These are phyloP conservation scores for Saccharomycopsis guyanensis DNA, from an alignment of 805 yeast species.

Conservation along the genomic window DNA sequence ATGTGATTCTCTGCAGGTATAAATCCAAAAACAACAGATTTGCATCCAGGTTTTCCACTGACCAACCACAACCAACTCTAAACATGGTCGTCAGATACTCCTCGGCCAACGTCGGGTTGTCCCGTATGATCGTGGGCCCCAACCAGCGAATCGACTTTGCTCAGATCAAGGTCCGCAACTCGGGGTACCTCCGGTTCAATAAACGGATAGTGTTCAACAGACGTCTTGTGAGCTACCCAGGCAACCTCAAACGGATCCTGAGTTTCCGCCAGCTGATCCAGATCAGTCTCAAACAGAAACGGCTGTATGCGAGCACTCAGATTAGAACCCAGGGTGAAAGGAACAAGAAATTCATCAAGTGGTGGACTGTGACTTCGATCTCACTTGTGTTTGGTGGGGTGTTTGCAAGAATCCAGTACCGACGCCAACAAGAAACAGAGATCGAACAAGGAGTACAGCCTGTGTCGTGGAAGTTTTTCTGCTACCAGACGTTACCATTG, in stretches of 20 bases:
- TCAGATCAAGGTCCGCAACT: neutral
- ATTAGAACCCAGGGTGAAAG: neutral
- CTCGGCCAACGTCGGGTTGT: conserved; percentile 7
- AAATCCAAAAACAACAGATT: no score
- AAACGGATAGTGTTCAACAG: neutral
- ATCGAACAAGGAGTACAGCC: conserved; percentile 41
- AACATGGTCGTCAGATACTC: conserved; percentile 13
- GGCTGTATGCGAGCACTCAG: neutral
- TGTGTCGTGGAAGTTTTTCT: conserved; percentile 82
- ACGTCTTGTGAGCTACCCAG: neutral
- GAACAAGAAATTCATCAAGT: conserved; percentile 24
- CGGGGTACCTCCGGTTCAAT: neutral
- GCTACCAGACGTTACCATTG: conserved; percentile 84
- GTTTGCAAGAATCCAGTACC: conserved; percentile 36
- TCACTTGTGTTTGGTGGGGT: conserved; percentile 48
- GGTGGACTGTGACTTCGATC: conserved; percentile 50
- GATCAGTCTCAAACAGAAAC: neutral
- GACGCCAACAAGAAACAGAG: conserved; percentile 24
- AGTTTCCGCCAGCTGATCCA: neutral
- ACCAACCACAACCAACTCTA: no score
- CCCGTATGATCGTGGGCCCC: conserved; percentile 9
- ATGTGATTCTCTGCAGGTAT: no score
- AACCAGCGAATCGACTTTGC: conserved; percentile 1
- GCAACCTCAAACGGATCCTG: neutral
- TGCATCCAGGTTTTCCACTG: no score